Base-by-base conservation (phyloP, 1,284 basidiomycete genomes). In the Fistulinella staudtii region DNA sequence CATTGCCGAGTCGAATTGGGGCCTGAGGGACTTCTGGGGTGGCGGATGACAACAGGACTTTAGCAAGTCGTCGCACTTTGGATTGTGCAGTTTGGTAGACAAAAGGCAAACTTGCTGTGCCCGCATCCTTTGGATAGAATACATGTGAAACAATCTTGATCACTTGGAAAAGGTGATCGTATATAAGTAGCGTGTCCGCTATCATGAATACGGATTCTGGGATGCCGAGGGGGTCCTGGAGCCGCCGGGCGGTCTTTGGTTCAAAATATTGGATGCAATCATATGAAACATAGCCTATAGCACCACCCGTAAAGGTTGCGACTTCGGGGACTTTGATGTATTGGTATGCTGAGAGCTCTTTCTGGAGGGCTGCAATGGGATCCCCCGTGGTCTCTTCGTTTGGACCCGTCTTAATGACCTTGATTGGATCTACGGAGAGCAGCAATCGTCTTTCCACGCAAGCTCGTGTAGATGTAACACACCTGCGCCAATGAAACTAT, bases 121-220 rank as follows among this genome's bases (percentile, higher is more conserved):
- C 77, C 15, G 79, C 73, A 52, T 79, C 77, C 49, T 75, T 79
- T 2, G 91, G 89, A 40, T 86, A 80, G 69, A 94, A 89, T 50
- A 99, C 88, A 63, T 99, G 96, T 14, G 93, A 93, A 50, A 98
- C 93, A 57, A 98, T 80, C 64, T 96, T 96, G 68, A 98, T 73
- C 25, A 79, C 91, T 68, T 97, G 94, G 74, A 81, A 97, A 52
- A 98, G 85, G 69, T 99, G 96, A 66, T 99, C 96, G 67, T 94
- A 99, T 60, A 98, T 83, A 64, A 99, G 79, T 49, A 98, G 78
- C 6, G 89, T 93, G 65, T 97, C 93, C 55, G 90, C 86, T 43
- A 99, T 80, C 92, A 99, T 96, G 74, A 98, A 97, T 51, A 94
- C 79, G 14, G 93, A 86, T 65, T 99, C 96, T 4, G 96, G 96